Percentiles rank a stretch among this genome's conserved stretches.
phyloP scores from a whole-genome alignment of 495 filamentous ascomycete genomes.

The Penicillium lividum region DNA sequence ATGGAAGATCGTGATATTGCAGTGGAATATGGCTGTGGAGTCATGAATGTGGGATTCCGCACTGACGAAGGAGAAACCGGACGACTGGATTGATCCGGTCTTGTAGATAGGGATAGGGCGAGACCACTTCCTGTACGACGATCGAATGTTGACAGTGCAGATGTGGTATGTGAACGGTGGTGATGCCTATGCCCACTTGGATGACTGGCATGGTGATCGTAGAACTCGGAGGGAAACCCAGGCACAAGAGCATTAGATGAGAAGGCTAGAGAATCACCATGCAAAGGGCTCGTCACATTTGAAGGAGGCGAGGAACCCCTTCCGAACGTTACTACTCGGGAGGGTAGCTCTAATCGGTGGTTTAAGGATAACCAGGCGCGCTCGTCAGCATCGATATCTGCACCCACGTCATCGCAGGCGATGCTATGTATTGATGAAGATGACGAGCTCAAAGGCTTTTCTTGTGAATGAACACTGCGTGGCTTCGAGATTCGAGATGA shows the following conservation, averaged over 20 bases:
- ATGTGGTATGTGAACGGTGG: slow-evolving; percentile 40
- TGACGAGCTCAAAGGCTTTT: slow-evolving; percentile 28
- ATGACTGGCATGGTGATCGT: slow-evolving; percentile 5
- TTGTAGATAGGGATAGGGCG: slow-evolving; percentile 22
- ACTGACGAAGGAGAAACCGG: slow-evolving; percentile 17
- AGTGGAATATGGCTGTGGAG: slow-evolving; percentile 23
- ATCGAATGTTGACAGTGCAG: slow-evolving; percentile 24
- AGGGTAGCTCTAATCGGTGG: slow-evolving; percentile 67
- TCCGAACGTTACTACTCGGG: slow-evolving; percentile 32
- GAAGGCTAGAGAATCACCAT: slow-evolving; percentile 1
- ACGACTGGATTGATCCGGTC: slow-evolving; percentile 19
- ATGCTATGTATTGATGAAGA: slow-evolving; percentile 43
- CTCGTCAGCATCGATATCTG: slow-evolving; percentile 51
- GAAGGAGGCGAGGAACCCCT: slow-evolving; percentile 7
- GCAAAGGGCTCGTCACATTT: slow-evolving; percentile 12
- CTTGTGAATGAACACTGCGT: slow-evolving; percentile 15
- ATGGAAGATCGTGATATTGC: slow-evolving; percentile 9
- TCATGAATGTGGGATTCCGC: slow-evolving; percentile 25
- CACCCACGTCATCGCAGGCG: slow-evolving; percentile 18
- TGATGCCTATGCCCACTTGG: slow-evolving; percentile 25
- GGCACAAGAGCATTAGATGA: slow-evolving; percentile 10
- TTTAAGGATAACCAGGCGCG: slow-evolving; percentile 73
- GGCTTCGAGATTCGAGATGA: slow-evolving; percentile 31
- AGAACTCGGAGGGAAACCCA: neutral
- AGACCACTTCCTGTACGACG: slow-evolving; percentile 14